Evolutionary conservation across 2,329 filamentous ascomycete species (phyloP).

Genomic region (Colletotrichum sp.): DNA sequence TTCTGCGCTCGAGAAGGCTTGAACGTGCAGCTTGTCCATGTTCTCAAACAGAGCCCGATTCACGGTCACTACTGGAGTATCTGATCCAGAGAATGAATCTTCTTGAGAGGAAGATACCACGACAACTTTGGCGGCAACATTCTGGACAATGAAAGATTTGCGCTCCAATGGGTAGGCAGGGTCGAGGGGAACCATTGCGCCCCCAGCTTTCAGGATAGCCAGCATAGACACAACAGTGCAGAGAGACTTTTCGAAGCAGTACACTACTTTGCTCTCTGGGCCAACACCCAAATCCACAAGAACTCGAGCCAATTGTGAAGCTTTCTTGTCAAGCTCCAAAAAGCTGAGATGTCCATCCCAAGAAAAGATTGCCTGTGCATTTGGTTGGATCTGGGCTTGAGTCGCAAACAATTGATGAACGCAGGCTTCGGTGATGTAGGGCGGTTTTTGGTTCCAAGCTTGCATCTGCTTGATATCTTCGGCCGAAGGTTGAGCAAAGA

Average conservation of each 20-base stretch:
- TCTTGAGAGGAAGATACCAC: background rate
- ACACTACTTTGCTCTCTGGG: conserved; percentile 24
- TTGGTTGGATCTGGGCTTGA: background rate
- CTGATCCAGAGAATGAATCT: background rate
- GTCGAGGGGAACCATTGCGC: conserved; percentile 34
- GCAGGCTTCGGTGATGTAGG: background rate
- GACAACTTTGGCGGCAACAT: background rate
- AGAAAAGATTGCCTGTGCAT: conserved; percentile 15
- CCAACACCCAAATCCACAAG: conserved; percentile 24
- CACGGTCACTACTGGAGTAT: background rate
- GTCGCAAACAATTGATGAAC: background rate
- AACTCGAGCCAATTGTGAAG: conserved; percentile 20
- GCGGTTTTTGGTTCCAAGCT: background rate
- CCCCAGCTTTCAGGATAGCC: conserved; percentile 35
- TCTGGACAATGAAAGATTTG: conserved; percentile 1
- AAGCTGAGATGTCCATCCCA: conserved; percentile 28
- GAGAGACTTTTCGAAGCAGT: conserved; percentile 33
- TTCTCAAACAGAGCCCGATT: background rate
- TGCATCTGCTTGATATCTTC: background rate
- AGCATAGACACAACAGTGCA: conserved; percentile 32
- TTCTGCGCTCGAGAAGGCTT: background rate
- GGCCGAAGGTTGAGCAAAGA: background rate
- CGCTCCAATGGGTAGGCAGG: conserved; percentile 15
- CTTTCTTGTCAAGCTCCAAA: conserved; percentile 20
- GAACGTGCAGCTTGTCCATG: background rate